Base-by-base conservation (phyloP, 176 grass and related monocot species). In the Thalia dealbata region DNA sequence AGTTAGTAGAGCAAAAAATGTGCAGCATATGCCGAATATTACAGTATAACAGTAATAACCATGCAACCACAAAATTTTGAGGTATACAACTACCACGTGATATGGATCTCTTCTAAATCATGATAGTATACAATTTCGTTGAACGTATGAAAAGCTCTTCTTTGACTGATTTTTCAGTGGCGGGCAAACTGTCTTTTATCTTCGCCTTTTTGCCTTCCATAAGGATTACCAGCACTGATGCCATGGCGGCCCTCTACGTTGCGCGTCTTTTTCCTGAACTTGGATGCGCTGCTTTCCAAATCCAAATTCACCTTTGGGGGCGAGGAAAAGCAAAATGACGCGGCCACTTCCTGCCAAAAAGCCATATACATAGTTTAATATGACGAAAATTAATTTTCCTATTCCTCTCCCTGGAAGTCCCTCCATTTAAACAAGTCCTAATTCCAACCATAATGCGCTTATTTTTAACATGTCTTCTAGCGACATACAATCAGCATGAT, bases 261-360 rank as follows among this genome's bases (percentile, higher is more conserved):
- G 50, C 82, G 86, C 67, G 72, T 90, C 65, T 85, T 95, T 77
- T 86, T 97, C 71, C 89, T 56, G 75, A 86, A 86, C 73, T 92
- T 97, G 0, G 93, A 84, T 21, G 93, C 87, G 3, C 85, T 82
- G 78, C 93, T 97, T 43, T 97, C 93, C 76, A 92, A 68, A 51
- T 80, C 93, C 3, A 97, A 73, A 61, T 86, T 88, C 35, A 97
- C 87, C 76, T 92, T 97, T 7, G 93, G 93, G 50, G 89, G 89
- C 55, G 78, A 90, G 43, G 10, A 82, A 75, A 92, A 92, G 69
- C 93, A 92, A 77, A 97, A 86, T 21, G 93, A 92, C 13, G 93
- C 73, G 7, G 89, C 93, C 27, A 96, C 82, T 41, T 92, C 85
- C 93, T 92, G 82, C 69, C 23, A 77, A 67, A 77, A 55, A 15